Base-by-base conservation (phyloP, 805 yeast species). In the Yarrowia sp. region DNA sequence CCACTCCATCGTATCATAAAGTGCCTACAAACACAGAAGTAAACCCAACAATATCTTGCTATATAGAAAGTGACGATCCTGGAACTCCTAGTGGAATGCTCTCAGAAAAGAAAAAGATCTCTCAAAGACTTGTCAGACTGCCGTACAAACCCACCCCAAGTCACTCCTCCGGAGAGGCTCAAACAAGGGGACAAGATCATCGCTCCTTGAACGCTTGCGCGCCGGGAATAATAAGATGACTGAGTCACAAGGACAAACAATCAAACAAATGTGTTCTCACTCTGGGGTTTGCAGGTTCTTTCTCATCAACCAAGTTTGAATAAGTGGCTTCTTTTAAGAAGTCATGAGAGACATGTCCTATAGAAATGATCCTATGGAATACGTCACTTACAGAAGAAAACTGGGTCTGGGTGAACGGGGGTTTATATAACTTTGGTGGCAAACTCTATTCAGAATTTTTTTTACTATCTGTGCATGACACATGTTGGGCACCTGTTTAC, bases 361-460 rank as follows among this genome's bases (percentile, higher is more conserved):
- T 90, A 90, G 96, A 91, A 90, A 90, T 90, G 97, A 90, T 90
- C 97, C 97, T 88, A 90, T 88, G 94, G 88, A 88, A 96, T 90
- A 90, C 96, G 96, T 90, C 97, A 77, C 77, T 74, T 78, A 76
- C 78, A 79, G 72, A 71, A 68, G 71, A 69, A 70, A 72, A 72
- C 70, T 60, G 62, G 61, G 47, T 38, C 21, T 55, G 61, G 61
- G 61, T 38, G 29, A 38, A n/a, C 16, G 13, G 29, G 29, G 18
- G 38, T 10, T 38, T 55, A 38, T 55, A 39, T 55, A 38, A 7
- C 5, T 51, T 22, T 13, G 22, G 33, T 12, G 7, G 18, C n/a
- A 27, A 53, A 25, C 44, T 21, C 29, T 27, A 27, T 36, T 18
- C 47, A 2, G n/a, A 38, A 16, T 55, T 38, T 39, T 38, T 38